These are phyloP conservation scores for Avena atlantica DNA, from an alignment of 176 grass and related monocot species.

Conservation along the genomic window DNA sequence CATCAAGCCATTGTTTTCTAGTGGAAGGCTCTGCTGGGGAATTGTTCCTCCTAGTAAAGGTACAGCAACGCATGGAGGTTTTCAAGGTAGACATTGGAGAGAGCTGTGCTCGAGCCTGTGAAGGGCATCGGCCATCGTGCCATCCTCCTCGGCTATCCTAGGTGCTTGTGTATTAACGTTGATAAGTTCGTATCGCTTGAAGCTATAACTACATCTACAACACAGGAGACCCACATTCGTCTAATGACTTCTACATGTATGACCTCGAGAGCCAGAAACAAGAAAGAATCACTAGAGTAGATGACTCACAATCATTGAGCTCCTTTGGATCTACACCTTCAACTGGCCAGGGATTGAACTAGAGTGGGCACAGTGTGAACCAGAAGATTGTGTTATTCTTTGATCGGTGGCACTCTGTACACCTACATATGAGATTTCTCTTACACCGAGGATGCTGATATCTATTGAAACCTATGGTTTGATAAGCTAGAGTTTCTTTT, in stretches of 20 bases:
- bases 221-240: not conserved
- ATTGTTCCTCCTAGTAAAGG: not conserved
- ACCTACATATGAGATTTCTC: not conserved
- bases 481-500: no score
- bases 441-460: not conserved
- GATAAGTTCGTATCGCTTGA: not conserved
- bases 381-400: no score
- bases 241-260: not conserved
- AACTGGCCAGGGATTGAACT: no score
- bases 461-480: not conserved
- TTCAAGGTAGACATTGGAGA: not conserved
- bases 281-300: not conserved
- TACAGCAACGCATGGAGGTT: not conserved
- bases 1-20: not conserved
- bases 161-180: slow-evolving; percentile 1
- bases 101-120: not conserved
- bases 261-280: not conserved
- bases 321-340: not conserved
- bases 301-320: not conserved
- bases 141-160: not conserved
- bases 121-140: not conserved
- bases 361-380: no score
- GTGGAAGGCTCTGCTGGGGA: not conserved
- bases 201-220: slow-evolving; percentile 15
- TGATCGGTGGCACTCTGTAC: no score